These are phyloP conservation scores for Hortaea werneckii DNA, from an alignment of 2,329 filamentous ascomycete genomes.

Conservation along the genomic window DNA sequence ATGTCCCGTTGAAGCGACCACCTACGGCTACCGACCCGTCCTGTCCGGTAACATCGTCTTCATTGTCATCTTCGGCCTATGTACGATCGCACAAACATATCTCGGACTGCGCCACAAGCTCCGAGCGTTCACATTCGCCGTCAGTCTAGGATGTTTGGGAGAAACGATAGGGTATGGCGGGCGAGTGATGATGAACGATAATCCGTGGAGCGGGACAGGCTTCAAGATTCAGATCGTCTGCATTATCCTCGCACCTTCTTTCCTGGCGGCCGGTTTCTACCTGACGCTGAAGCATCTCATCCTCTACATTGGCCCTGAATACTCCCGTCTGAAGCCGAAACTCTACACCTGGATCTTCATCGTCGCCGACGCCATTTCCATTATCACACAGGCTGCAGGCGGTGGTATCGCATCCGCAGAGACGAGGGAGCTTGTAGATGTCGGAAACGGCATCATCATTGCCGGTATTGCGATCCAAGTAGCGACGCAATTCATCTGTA, in stretches of 20 bases:
- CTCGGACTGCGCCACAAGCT: constrained; percentile 27
- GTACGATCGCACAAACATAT: constrained; percentile 25
- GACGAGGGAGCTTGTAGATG: constrained; percentile 24
- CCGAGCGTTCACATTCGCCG: constrained; percentile 31
- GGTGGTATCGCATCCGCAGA: constrained; percentile 32
- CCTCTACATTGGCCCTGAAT: constrained; percentile 32
- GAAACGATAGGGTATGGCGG: constrained; percentile 36
- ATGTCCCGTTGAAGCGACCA: constrained; percentile 28
- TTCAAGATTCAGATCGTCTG: constrained; percentile 36
- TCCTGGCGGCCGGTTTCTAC: constrained; percentile 38
- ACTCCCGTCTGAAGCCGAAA: constrained; percentile 31
- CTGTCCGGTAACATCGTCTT: constrained; percentile 31
- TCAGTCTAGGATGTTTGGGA: constrained; percentile 30
- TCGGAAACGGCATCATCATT: constrained; percentile 37
- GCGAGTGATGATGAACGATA: constrained; percentile 31
- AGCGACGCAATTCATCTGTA: constrained; percentile 33
- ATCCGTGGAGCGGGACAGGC: constrained; percentile 31
- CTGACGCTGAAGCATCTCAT: constrained; percentile 39
- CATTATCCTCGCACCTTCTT: constrained; percentile 34
- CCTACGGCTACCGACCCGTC: constrained; percentile 32
- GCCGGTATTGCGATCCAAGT: constrained; percentile 37
- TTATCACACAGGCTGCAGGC: constrained; percentile 35
- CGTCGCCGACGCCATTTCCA: constrained; percentile 37
- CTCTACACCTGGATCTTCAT: constrained; percentile 44
- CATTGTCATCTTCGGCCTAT: constrained; percentile 26